Evolutionary conservation across 2,329 filamentous ascomycete genomes (phyloP), one percentile per base, ranked within the genome.

Genomic region (Cercospora sojina): DNA sequence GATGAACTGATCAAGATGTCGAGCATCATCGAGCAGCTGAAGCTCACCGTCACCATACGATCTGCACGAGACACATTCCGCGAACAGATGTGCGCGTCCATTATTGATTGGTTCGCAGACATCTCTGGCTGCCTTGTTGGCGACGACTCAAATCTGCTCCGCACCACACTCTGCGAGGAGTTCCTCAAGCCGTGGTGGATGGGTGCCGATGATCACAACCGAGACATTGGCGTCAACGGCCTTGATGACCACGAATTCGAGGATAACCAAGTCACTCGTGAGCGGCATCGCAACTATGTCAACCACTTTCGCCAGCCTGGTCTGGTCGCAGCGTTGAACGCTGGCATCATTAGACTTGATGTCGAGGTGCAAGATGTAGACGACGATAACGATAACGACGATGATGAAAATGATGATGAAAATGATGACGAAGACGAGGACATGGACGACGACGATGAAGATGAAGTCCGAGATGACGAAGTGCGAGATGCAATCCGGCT

Each of bases 1-100:
- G 83, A 88, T 29, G 84, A 86, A 41, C 85, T 99, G 12, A 83
- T 99, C 16, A 81, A 82, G 13, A 93, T 95, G 79, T 91, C 93
- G 5, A 90, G 88, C 70, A 89, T 95, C 23, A 91, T 99, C 70
- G 95, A 99, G 79, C 90, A 96, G 67, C 97, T 99, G 78, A 93
- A 96, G 76, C 88, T 99, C 65, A 98, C 95, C 0, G 92, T 97
- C 58, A 99, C 95, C 0, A 93, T 99, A 68, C 88, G 95, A 53
- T 97, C 94, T 9, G 88, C 95, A 5, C 87, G 96, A 72, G 95
- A 99, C 79, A 98, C 93, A 0, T 99, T 98, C 80, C 87, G 95
- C 66, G 95, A 99, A 77, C 91, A 98, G 77, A 99, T 99, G 96
- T 97, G 93, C 74, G 93, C 91, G n/a, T 92, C 93, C 16, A 94